Evolutionary conservation across 2,329 filamentous ascomycete species (phyloP).

Genomic region (Thermothelomyces thermophilus): DNA sequence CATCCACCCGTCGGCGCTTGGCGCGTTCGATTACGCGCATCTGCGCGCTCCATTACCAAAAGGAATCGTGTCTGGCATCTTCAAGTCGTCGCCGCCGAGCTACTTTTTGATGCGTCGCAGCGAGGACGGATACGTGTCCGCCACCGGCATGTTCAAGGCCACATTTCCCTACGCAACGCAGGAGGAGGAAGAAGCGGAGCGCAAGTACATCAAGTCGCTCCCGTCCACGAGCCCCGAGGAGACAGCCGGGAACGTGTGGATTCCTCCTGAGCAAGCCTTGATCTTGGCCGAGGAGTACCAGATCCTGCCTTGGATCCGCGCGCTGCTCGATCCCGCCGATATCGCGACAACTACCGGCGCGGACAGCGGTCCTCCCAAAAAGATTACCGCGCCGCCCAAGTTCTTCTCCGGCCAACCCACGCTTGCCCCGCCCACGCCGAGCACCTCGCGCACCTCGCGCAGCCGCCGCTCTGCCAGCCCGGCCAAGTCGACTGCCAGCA

Average conservation of each 20-base stretch:
- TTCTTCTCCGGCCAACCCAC: slow-evolving; percentile 46
- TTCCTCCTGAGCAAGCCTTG: slow-evolving; percentile 75
- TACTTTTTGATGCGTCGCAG: slow-evolving; percentile 96
- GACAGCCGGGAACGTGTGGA: slow-evolving; percentile 95
- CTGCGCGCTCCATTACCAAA: slow-evolving; percentile 87
- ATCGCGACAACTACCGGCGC: slow-evolving; percentile 55
- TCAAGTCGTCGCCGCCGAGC: slow-evolving; percentile 79
- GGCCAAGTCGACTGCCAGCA: slow-evolving; percentile 37
- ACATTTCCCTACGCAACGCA: slow-evolving; percentile 73
- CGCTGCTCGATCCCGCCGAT: slow-evolving; percentile 82
- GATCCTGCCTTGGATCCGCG: slow-evolving; percentile 80
- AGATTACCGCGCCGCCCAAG: slow-evolving; percentile 73
- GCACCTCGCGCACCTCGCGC: slow-evolving; percentile 41
- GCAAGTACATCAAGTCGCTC: slow-evolving; percentile 77
- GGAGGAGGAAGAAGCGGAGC: slow-evolving; percentile 67
- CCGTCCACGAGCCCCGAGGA: slow-evolving; percentile 79
- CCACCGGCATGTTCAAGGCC: slow-evolving; percentile 89
- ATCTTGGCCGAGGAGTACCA: slow-evolving; percentile 79
- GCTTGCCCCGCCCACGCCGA: slow-evolving; percentile 45
- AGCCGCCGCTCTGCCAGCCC: slow-evolving; percentile 53
- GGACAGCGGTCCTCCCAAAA: slow-evolving; percentile 57
- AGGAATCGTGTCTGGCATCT: slow-evolving; percentile 87
- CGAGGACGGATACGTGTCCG: slow-evolving; percentile 75
- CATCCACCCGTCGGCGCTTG: slow-evolving; percentile 65
- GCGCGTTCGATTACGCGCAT: slow-evolving; percentile 92